phyloP scores from a whole-genome alignment of 148 eudicot genomes.

The Beta vulgaris region DNA sequence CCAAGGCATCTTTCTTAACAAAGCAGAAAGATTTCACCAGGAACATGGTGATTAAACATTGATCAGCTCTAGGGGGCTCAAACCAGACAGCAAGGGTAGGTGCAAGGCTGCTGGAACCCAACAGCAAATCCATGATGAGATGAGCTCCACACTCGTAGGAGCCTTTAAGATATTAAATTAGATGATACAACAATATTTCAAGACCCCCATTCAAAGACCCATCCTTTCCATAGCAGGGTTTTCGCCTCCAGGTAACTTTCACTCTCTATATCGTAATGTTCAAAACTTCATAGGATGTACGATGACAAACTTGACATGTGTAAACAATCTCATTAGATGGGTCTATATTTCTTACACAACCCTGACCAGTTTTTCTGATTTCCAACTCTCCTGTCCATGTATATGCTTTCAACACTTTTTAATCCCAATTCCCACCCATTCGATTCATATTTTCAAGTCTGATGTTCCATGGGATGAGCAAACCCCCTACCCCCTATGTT shows the following conservation, averaged over 20 bases:
- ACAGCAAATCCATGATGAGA: not conserved
- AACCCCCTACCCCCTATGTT: no score
- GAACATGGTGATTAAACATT: not conserved
- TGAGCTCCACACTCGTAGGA: not conserved
- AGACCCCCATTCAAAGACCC: no score
- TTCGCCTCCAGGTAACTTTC: not conserved
- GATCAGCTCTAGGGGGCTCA: not conserved
- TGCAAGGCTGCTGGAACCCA: not conserved
- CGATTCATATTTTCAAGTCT: not conserved
- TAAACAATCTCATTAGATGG: not conserved
- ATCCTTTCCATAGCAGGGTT: not conserved
- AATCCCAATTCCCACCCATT: not conserved
- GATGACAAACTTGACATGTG: no score
- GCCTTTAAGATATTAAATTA: not conserved
- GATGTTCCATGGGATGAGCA: no score
- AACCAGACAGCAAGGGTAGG: not conserved
- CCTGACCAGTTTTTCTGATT: not conserved
- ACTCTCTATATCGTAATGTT: not conserved
- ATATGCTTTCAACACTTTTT: not conserved
- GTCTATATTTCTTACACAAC: not conserved
- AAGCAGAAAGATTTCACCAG: not conserved
- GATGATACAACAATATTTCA: no score
- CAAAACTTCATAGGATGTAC: not conserved
- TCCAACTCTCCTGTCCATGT: not conserved
- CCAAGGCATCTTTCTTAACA: not conserved